Evolutionary conservation across 1,284 basidiomycete species (phyloP), one percentile per base, ranked within the genome.

Genomic region (Ganoderma meredithae): DNA sequence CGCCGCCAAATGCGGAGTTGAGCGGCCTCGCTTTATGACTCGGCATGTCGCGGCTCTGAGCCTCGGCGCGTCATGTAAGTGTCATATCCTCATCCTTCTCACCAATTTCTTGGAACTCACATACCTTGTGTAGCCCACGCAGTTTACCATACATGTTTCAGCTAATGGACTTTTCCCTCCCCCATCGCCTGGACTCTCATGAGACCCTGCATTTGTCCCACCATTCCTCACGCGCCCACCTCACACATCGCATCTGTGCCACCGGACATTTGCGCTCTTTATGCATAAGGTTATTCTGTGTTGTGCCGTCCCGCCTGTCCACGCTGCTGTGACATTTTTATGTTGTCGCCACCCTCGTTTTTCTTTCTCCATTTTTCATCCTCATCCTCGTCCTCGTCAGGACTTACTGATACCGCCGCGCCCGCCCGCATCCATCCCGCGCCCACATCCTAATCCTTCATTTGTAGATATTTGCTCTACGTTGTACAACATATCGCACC

Each of bases 251-350:
- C 60, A 49, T 22, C 60, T 41, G 43, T 49, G 60, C 43, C n/a
- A 27, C 52, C 58, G 63, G 63, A 69, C 70, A 60, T 63, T 62
- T 59, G 53, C 66, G 62, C 65, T 70, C 65, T 70, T 70, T 67
- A 72, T 70, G 65, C 71, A 72, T 70, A 72, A 72, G 67, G 65
- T 67, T 72, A 72, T 72, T 64, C 44, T 69, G 67, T 67, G 71
- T 70, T 67, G 67, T 67, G 67, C 67, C 22, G 47, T 40, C 22
- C 31, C 63, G 60, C 63, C 65, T 63, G 55, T 63, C 65, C 62
- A 61, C 67, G 62, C 64, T 63, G 71, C 71, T 72, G 69, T 72
- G 69, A 49, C 71, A 63, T 69, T 65, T 67, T 69, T 70, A 72
- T 70, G 69, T 67, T 72, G 59, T 72, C 71, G 71, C 67, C 41